Conservation (phyloP, 768 basidiomycete species). For the Rhodotorula toruloides region DNA sequence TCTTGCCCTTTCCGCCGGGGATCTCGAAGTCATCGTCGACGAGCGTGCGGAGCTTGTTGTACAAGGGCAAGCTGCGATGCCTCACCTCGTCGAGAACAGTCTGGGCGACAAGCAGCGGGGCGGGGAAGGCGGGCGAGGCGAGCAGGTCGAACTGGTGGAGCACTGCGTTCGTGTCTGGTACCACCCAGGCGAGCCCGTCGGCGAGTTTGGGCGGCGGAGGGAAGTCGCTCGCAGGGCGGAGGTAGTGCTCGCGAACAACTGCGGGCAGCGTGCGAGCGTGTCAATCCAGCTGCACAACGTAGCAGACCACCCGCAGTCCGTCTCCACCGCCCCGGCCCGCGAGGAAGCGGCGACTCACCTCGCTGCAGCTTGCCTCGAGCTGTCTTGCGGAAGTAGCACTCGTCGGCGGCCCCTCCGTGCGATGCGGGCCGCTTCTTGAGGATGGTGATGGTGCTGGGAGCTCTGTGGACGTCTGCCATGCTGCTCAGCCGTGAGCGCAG, state of each 20-base stretch:
- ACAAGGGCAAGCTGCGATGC: conserved; percentile 84
- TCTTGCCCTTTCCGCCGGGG: conserved; percentile 52
- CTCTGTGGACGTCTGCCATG: background rate
- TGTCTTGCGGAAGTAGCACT: conserved; percentile 65
- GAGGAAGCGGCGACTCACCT: conserved; percentile 52
- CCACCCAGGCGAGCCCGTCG: conserved; percentile 66
- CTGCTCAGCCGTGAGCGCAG: background rate
- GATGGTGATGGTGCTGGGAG: conserved; percentile 7
- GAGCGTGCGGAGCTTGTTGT: conserved; percentile 82
- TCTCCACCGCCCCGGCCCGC: background rate
- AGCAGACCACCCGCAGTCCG: background rate
- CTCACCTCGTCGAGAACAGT: conserved; percentile 95
- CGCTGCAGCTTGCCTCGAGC: conserved; percentile 88
- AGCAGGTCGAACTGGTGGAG: conserved; percentile 96
- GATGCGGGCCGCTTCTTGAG: conserved; percentile 16
- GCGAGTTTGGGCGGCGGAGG: conserved; percentile 18
- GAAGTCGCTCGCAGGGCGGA: conserved; percentile 56
- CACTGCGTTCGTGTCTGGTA: conserved; percentile 94
- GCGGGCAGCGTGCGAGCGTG: background rate
- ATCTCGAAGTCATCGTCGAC: conserved; percentile 60
- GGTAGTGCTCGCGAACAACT: conserved; percentile 91
- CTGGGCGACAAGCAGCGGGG: conserved; percentile 84
- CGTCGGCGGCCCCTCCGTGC: background rate
- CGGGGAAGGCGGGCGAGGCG: conserved; percentile 65
- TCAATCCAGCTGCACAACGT: background rate